phyloP scores from a whole-genome alignment of 2,329 filamentous ascomycete species.

The Penicillium decumbens region DNA sequence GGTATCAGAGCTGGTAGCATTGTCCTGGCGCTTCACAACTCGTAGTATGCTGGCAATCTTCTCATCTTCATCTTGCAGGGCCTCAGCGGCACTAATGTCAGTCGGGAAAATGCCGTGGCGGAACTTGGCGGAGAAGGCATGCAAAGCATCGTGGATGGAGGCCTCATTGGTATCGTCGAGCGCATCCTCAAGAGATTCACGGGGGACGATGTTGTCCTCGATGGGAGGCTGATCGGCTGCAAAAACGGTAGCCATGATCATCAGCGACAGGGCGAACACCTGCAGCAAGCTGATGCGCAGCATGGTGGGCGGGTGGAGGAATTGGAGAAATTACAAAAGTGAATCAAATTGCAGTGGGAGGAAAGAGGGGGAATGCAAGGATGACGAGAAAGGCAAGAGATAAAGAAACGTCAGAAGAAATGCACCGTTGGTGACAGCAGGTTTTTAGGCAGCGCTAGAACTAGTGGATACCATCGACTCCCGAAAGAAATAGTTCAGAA shows the following conservation, averaged over 20 bases:
- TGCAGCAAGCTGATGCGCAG: constrained; percentile 22
- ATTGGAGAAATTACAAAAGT: neutral
- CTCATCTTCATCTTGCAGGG: constrained; percentile 57
- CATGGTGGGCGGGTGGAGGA: constrained; percentile 12
- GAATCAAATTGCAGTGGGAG: neutral
- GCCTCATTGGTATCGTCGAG: constrained; percentile 55
- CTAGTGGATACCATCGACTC: neutral
- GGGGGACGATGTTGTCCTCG: constrained; percentile 9
- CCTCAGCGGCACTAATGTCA: constrained; percentile 60
- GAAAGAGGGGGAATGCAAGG: neutral
- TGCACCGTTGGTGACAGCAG: neutral
- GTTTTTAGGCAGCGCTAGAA: neutral
- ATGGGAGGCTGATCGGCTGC: constrained; percentile 18
- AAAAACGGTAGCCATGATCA: constrained; percentile 25
- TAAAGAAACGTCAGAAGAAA: neutral
- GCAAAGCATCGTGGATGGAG: constrained; percentile 62
- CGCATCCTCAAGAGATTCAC: constrained; percentile 49
- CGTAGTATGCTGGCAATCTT: constrained; percentile 59
- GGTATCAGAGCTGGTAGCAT: constrained; percentile 23
- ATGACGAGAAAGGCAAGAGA: neutral
- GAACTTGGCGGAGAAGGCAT: constrained; percentile 60
- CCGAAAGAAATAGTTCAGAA: neutral
- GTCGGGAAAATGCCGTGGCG: constrained; percentile 64
- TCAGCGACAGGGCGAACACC: constrained; percentile 24
- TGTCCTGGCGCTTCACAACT: constrained; percentile 57